Base-by-base conservation (phyloP, 1,284 basidiomycete species). In the Apiotrichum gamsii region DNA sequence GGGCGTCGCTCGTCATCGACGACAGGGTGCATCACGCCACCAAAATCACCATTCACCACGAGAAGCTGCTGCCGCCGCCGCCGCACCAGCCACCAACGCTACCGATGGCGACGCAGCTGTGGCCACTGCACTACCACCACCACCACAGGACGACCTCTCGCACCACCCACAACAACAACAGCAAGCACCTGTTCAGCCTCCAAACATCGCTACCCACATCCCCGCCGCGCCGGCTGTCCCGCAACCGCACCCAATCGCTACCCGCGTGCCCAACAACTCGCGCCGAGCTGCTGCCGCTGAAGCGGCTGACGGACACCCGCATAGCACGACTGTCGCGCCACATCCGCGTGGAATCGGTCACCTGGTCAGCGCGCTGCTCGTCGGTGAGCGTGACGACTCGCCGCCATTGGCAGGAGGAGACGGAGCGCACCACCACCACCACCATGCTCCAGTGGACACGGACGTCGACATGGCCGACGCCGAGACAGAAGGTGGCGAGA, bases 391-490 rank as follows among this genome's bases (percentile, higher is more conserved):
- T 43, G 16, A 29, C 35, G 13, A 23, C 42, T 19, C 35, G 29
- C 42, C 66, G 11, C n/a, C n/a, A n/a, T n/a, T n/a, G n/a, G n/a
- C n/a, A n/a, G n/a, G n/a, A n/a, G n/a, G n/a, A n/a, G n/a, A n/a
- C n/a, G n/a, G n/a, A n/a, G n/a, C n/a, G n/a, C n/a, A n/a, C n/a
- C n/a, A n/a, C n/a, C n/a, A n/a, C n/a, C n/a, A n/a, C n/a, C n/a
- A n/a, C n/a, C n/a, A n/a, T n/a, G n/a, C n/a, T n/a, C 44, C 49
- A 2, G 15, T 48, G 14, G 68, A 69, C 43, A 68, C 65, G 11
- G 68, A 70, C 39, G 65, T 70, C 15, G 68, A 69, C 33, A 68
- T 69, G 66, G 68, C 66, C n/a, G 67, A 69, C 49, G 64, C 48
- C 47, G 67, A 70, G 49, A 53, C 39, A 1, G 64, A 62, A 15